These are phyloP conservation scores for Crepidotus variabilis DNA, from an alignment of 768 basidiomycete species.

Conservation along the genomic window DNA sequence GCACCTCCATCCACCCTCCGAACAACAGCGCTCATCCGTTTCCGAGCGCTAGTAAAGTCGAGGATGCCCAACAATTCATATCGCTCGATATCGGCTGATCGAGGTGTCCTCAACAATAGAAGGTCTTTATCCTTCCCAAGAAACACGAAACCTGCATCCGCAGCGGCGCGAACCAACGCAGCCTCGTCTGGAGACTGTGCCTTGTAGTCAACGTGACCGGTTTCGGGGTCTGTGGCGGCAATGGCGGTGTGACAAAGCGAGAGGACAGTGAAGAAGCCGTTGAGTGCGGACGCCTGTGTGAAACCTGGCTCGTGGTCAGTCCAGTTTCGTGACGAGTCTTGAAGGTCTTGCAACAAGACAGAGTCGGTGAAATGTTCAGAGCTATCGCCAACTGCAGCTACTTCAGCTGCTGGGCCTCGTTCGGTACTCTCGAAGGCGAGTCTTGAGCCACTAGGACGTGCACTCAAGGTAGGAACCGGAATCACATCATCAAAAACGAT, in stretches of 20 bases:
- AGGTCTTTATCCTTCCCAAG: constrained; percentile 82
- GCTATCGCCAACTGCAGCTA: neutral
- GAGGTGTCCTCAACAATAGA: constrained; percentile 74
- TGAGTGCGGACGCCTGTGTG: constrained; percentile 64
- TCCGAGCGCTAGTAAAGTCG: constrained; percentile 91
- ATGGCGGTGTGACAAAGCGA: constrained; percentile 95
- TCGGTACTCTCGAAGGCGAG: neutral
- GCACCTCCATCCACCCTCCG: constrained; percentile 57
- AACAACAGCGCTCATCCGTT: constrained; percentile 93
- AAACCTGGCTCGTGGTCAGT: constrained; percentile 42
- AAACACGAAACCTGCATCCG: constrained; percentile 93
- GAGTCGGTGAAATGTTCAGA: constrained; percentile 48
- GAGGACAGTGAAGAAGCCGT: constrained; percentile 91
- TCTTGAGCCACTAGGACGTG: constrained; percentile 6
- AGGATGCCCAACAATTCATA: constrained; percentile 92
- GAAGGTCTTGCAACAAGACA: constrained; percentile 59
- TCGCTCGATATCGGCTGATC: constrained; percentile 41
- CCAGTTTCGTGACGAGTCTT: constrained; percentile 40
- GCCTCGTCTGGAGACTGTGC: constrained; percentile 97
- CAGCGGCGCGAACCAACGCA: constrained; percentile 93
- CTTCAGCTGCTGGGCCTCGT: neutral
- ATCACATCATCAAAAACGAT: constrained; percentile 7
- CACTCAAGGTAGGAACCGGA: neutral
- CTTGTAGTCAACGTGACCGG: constrained; percentile 85
- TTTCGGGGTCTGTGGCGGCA: constrained; percentile 63